Base-by-base conservation (phyloP, 2,329 filamentous ascomycete genomes). In the Calonectria montana region DNA sequence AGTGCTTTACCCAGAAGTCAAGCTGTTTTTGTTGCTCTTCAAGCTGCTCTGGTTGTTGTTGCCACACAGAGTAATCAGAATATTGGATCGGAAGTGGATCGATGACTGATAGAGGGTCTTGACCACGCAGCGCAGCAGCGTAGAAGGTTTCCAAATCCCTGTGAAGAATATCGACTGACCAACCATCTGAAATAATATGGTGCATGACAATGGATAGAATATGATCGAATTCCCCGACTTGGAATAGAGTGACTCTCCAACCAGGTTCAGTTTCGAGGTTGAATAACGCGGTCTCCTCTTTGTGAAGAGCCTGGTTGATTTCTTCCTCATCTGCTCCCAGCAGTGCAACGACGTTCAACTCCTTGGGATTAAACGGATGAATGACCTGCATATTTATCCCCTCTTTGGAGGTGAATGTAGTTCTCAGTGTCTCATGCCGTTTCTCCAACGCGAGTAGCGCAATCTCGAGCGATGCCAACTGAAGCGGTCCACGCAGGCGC, bases 91-190 rank as follows among this genome's bases (percentile, higher is more conserved):
- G 48, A 2, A 53, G 15, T 7, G 48, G 25, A 16, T 7, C 15
- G 0, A 53, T 13, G 4, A 15, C 8, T 16, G 23, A 31, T 15
- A 31, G 16, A 2, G 25, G 25, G 3, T 53, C 48, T 9, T 53
- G 1, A 70, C 74, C 5, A 35, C 57, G 59, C 69, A 76, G 2
- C 25, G 61, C 4, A 67, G 74, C 70, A 2, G 67, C 16, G 29
- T 78, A 78, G 21, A 71, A 73, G 1, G 5, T 7, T 0, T 43
- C 66, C 0, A 77, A 57, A 29, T 78, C 76, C 3, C 31, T 41
- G 9, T 57, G 9, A 15, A 57, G 53, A 10, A 39, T 18, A 35
- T 37, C 61, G 7, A 41, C 18, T 3, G 48, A 53, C 48, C 48
- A 53, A 2, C 48, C 48, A 31, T 53, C 48, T 1, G 23, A 29